Evolutionary conservation across 2,329 filamentous ascomycete species (phyloP), one percentile per base, ranked within the genome.

Genomic region (Talaromyces sp.): DNA sequence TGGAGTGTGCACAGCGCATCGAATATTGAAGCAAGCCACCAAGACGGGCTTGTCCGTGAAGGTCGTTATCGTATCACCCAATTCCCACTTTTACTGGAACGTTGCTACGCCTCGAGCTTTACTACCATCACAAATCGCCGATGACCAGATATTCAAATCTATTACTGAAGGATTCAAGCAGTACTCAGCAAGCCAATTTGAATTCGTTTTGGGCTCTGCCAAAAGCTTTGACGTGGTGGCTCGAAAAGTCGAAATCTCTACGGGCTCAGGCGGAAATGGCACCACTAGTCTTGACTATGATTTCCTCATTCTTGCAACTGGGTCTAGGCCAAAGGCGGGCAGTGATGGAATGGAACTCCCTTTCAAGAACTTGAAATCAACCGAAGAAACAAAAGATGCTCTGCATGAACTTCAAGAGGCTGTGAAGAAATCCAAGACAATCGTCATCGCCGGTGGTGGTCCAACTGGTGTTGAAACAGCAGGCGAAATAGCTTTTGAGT

Each of bases 391-490:
- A 57, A 54, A 48, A 19, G 17, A 46, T 57, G 59, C 59, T 24
- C 35, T 60, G 19, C 54, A 60, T 27, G 12, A 54, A 7, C 52
- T 57, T 26, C 59, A 60, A 35, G 38, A 24, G 6, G 46, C 29
- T 14, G 59, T 60, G 17, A 54, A 54, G 7, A 57, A 54, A 17
- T 53, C 59, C 10, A 57, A 57, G 54, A 57, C 48, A 21, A 60
- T 60, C 43, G 54, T 60, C 10, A 32, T 60, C 41, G 48, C 35
- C 26, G 59, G 59, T 29, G 59, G 46, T 26, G 59, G 59, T 17
- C 54, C 59, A 2, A 57, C 54, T 50, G 59, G 59, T 5, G 59
- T 60, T 41, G 59, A 60, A 32, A 57, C 54, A n/a, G 59, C 54
- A 14, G 59, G 59, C 17, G 59, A 60, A 38, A 29, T 60, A 29